phyloP scores from a whole-genome alignment of 441 rosid species.

The Manihot esculenta region DNA sequence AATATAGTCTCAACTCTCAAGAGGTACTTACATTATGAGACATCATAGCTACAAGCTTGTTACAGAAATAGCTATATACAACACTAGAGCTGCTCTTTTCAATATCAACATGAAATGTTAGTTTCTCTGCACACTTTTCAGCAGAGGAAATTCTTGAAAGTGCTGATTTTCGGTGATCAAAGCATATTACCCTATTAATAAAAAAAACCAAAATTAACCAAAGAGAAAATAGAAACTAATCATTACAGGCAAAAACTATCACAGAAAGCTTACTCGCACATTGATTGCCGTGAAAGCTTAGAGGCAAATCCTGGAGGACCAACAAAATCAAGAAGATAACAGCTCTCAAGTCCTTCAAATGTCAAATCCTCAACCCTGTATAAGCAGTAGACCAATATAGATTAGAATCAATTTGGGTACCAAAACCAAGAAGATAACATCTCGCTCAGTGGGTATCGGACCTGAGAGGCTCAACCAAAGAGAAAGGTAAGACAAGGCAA shows the following conservation, averaged over 20 bases:
- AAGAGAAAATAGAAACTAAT: background rate
- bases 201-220: background rate
- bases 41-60: slow-evolving; percentile 40
- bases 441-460: background rate
- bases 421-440: background rate
- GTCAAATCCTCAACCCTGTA: slow-evolving; percentile 57
- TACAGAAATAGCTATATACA: slow-evolving; percentile 56
- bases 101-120: slow-evolving; percentile 41
- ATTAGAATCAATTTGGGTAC: background rate
- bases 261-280: slow-evolving; percentile 54
- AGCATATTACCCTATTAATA: slow-evolving; percentile 54
- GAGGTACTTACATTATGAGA: slow-evolving; percentile 44
- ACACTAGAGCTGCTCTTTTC: slow-evolving; percentile 72
- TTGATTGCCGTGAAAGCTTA: slow-evolving; percentile 29
- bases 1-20: background rate
- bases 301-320: slow-evolving; percentile 52
- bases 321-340: slow-evolving; percentile 71
- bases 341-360: slow-evolving; percentile 54
- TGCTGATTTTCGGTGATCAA: slow-evolving; percentile 68
- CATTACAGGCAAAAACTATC: background rate
- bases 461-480: slow-evolving; percentile 67
- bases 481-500: slow-evolving; percentile 69
- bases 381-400: background rate
- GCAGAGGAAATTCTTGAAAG: slow-evolving; percentile 27
- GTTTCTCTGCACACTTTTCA: slow-evolving; percentile 31